These are phyloP conservation scores for Xanthoparmelia taractica DNA, from an alignment of 495 filamentous ascomycete genomes.

Conservation along the genomic window DNA sequence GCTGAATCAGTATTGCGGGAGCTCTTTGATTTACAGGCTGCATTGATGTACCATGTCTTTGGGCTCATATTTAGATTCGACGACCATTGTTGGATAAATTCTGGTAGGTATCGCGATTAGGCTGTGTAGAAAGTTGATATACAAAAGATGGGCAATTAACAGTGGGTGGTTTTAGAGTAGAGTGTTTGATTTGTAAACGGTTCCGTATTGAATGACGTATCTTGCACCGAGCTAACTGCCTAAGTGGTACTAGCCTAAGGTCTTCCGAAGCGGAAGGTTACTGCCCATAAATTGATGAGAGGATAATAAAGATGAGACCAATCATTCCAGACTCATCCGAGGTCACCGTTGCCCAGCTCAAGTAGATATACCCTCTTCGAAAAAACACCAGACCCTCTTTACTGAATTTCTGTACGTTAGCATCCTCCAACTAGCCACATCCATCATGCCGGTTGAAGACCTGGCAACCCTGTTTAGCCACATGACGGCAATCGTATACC, in stretches of 20 bases:
- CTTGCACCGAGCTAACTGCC: background rate
- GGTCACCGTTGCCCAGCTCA: background rate
- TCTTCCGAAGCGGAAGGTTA: too few species aligned
- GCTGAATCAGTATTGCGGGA: background rate
- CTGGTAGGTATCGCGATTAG: background rate
- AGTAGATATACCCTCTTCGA: background rate
- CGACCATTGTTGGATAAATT: conserved; percentile 10
- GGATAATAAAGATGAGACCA: background rate
- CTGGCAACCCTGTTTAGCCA: background rate
- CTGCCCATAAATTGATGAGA: background rate
- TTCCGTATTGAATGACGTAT: background rate
- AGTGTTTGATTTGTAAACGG: too few species aligned
- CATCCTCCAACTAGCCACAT: background rate
- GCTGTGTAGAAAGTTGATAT: background rate
- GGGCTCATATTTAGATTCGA: conserved; percentile 22
- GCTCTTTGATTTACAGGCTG: background rate
- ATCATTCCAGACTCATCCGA: background rate
- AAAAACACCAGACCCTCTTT: background rate
- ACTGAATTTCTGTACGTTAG: background rate
- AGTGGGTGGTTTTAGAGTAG: too few species aligned
- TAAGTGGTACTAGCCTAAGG: background rate
- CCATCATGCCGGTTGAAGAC: background rate
- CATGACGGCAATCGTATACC: background rate
- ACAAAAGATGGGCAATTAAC: too few species aligned
- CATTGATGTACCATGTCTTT: conserved; percentile 14